phyloP scores from a whole-genome alignment of 2,329 filamentous ascomycete genomes.

The Arthrobotrys sphaeroides region DNA sequence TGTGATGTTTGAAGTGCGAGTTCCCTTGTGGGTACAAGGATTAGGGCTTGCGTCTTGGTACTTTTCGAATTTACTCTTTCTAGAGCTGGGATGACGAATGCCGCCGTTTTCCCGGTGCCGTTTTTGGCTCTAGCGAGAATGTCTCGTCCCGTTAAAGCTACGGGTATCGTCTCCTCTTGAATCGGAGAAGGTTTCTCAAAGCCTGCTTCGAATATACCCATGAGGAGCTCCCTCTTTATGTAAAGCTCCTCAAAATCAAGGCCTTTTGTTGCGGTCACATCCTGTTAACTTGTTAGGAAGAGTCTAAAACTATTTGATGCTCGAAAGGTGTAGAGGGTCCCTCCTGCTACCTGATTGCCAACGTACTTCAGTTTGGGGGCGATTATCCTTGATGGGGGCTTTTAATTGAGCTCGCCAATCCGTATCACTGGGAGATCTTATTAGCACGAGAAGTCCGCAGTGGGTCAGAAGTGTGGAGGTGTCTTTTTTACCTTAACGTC shows the following conservation, averaged over 20 bases:
- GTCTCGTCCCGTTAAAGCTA: slow-evolving; percentile 92
- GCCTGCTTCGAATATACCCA: slow-evolving; percentile 99
- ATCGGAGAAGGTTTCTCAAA: slow-evolving; percentile 99
- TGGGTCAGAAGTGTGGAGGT: neutral
- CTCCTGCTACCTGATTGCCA: neutral
- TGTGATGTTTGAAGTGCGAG: slow-evolving; percentile 97
- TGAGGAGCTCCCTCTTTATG: slow-evolving; percentile 92
- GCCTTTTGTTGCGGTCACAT: slow-evolving; percentile 98
- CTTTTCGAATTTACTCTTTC: slow-evolving; percentile 97
- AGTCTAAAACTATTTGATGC: neutral
- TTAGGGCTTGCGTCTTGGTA: slow-evolving; percentile 93
- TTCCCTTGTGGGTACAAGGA: slow-evolving; percentile 95
- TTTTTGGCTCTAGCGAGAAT: slow-evolving; percentile 97
- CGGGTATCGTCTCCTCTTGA: slow-evolving; percentile 98
- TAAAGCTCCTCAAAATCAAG: slow-evolving; percentile 97
- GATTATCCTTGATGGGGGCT: slow-evolving; percentile 76
- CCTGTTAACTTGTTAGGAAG: slow-evolving; percentile 66
- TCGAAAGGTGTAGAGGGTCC: neutral
- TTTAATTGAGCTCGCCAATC: slow-evolving; percentile 81
- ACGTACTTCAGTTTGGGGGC: slow-evolving; percentile 81
- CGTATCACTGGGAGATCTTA: slow-evolving; percentile 64
- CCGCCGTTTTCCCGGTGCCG: slow-evolving; percentile 96
- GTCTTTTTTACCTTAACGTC: slow-evolving; percentile 63
- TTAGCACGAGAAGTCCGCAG: slow-evolving; percentile 58
- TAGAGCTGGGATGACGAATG: slow-evolving; percentile 94